These are phyloP conservation scores for Juncus inflexus DNA, from an alignment of 176 grass and related monocot genomes.

Conservation along the genomic window DNA sequence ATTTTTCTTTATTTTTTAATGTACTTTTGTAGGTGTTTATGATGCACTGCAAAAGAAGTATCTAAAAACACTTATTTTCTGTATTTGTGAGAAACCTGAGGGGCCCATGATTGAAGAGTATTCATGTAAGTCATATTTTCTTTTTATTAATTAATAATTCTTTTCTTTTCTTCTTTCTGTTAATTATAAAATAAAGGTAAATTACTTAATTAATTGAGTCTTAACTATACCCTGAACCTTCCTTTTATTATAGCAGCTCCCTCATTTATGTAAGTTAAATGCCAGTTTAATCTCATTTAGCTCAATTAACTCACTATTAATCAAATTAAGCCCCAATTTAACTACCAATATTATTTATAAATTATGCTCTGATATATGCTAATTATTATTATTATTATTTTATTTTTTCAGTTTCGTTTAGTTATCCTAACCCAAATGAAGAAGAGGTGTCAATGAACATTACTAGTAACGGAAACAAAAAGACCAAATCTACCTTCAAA, in stretches of 20 bases:
- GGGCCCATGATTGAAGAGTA: constrained; percentile 98
- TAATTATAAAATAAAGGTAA: no score
- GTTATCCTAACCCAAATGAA: constrained; percentile 54
- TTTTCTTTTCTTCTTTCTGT: no score
- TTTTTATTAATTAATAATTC: constrained; percentile 6
- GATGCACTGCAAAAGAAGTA: constrained; percentile 98
- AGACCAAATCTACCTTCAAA: constrained; percentile 56
- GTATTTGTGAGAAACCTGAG: constrained; percentile 80
- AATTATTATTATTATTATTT: no score
- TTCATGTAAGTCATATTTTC: constrained; percentile 48
- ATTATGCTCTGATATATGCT: no score
- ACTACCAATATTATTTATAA: constrained; percentile 17
- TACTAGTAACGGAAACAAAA: constrained; percentile 80
- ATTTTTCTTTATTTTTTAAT: constrained; percentile 28
- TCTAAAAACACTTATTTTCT: constrained; percentile 92
- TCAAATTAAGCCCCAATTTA: background rate
- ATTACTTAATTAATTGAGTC: background rate
- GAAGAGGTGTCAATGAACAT: constrained; percentile 92
- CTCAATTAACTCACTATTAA: constrained; percentile 13
- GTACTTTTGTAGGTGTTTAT: constrained; percentile 58
- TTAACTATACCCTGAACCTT: background rate
- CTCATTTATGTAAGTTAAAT: no score
- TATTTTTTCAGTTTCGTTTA: constrained; percentile 68
- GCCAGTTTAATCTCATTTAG: constrained; percentile 3
- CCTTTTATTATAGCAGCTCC: no score